These are phyloP conservation scores for Kwoniella botswanensis DNA, from an alignment of 768 basidiomycete species.

Conservation along the genomic window DNA sequence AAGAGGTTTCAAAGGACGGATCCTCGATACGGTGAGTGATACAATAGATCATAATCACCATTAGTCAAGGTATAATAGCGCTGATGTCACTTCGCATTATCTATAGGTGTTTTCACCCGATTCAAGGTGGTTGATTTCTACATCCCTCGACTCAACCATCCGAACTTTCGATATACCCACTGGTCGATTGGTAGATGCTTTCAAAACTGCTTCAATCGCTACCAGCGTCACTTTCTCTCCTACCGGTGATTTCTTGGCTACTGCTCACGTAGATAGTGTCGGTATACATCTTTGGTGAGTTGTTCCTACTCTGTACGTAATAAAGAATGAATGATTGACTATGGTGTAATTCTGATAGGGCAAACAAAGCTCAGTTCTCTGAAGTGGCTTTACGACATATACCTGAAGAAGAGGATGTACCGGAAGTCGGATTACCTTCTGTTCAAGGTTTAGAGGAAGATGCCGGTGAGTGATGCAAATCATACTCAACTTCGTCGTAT, in stretches of 20 bases:
- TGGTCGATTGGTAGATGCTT: conserved; percentile 87
- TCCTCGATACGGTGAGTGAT: conserved; percentile 79
- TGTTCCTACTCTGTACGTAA: background rate
- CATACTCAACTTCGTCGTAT: too few species aligned
- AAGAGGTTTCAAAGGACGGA: conserved; percentile 77
- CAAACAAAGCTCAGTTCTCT: conserved; percentile 91
- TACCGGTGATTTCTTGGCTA: conserved; percentile 92
- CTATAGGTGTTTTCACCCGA: conserved; percentile 88
- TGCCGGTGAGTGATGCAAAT: conserved; percentile 64
- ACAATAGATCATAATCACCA: background rate
- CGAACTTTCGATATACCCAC: conserved; percentile 96
- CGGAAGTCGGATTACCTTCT: conserved; percentile 74
- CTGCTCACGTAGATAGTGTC: conserved; percentile 89
- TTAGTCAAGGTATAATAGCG: background rate
- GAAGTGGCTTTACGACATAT: conserved; percentile 82
- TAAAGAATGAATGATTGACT: background rate
- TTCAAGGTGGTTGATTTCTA: conserved; percentile 87
- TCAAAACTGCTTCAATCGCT: conserved; percentile 82
- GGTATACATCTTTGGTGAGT: conserved; percentile 91
- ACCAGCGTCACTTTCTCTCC: conserved; percentile 93
- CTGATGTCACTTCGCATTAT: background rate
- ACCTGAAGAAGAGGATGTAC: conserved; percentile 71
- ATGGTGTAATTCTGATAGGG: conserved; percentile 64
- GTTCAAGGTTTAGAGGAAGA: conserved; percentile 83
- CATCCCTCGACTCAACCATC: conserved; percentile 87